Evolutionary conservation across 2,329 filamentous ascomycete species (phyloP).

Genomic region (Cordyceps cicadae): DNA sequence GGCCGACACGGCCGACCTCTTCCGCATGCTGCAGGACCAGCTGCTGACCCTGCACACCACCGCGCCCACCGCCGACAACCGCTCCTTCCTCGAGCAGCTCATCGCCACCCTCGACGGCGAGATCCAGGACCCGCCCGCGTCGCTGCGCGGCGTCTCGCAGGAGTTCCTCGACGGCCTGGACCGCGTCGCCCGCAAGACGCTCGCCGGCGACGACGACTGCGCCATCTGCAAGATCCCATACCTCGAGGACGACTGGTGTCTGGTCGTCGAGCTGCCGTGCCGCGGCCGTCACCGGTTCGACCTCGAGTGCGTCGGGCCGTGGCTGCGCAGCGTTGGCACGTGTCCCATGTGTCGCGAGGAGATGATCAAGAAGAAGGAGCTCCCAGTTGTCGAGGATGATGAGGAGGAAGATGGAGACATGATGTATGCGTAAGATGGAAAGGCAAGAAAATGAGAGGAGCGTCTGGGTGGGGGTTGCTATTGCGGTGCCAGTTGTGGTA

Average conservation of each 20-base stretch:
- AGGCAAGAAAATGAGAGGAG: not conserved
- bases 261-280: constrained; percentile 59
- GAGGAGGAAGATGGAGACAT: constrained; percentile 47
- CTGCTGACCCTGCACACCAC: constrained; percentile 42
- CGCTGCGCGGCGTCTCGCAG: constrained; percentile 48
- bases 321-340: constrained; percentile 55
- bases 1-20: constrained; percentile 48
- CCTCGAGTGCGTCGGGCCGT: constrained; percentile 59
- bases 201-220: constrained; percentile 45
- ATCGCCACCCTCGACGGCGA: constrained; percentile 39
- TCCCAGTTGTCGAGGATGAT: constrained; percentile 36
- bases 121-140: constrained; percentile 43
- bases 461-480: not conserved
- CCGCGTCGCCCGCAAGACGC: constrained; percentile 43
- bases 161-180: constrained; percentile 52
- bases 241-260: constrained; percentile 52
- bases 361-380: constrained; percentile 46
- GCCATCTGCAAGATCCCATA: constrained; percentile 56
- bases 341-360: constrained; percentile 57
- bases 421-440: constrained; percentile 29
- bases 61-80: constrained; percentile 41
- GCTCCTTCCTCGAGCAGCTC: constrained; percentile 41
- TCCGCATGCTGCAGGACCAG: constrained; percentile 52
- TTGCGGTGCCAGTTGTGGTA: constrained; percentile 7
- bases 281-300: constrained; percentile 52